Percentiles rank a stretch among this genome's conserved stretches.
phyloP scores from a whole-genome alignment of 108 stramenopile genomes.

The Fragilariopsis cylindrus region DNA sequence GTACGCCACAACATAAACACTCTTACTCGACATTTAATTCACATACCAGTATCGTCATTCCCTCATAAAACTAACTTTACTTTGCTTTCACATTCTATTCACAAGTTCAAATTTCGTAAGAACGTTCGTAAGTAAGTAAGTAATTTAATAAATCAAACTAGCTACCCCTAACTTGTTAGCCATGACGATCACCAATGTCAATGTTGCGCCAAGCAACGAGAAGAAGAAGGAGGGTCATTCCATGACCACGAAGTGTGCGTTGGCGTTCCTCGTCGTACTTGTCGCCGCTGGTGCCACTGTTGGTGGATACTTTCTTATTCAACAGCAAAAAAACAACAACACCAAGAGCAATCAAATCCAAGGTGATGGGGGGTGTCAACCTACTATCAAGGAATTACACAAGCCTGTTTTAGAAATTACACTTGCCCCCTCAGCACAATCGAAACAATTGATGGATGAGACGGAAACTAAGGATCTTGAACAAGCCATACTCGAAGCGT shows the following conservation, averaged over 20 bases:
- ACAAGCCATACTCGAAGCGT: conserved; percentile 9
- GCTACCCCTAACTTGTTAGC: no score
- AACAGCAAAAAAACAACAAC: conserved; percentile 4
- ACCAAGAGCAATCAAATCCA: neutral
- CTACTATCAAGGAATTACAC: conserved; percentile 1
- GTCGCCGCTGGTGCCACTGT: neutral
- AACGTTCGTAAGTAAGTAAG: no score
- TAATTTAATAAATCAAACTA: no score
- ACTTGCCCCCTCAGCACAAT: neutral
- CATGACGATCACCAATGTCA: no score
- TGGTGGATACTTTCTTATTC: conserved; percentile 1
- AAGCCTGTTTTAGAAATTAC: conserved; percentile 10
- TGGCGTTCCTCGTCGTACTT: neutral
- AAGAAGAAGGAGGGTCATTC: no score
- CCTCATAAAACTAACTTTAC: neutral
- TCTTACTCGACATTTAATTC: no score
- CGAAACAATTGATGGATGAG: neutral
- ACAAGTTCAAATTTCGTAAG: no score
- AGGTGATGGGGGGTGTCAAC: neutral
- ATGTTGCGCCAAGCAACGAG: no score
- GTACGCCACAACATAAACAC: no score
- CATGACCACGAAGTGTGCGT: no score
- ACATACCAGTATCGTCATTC: neutral
- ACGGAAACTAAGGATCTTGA: neutral
- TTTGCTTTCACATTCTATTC: neutral